Conservation (phyloP, 805 yeast species). For the Candida hungchunana region DNA sequence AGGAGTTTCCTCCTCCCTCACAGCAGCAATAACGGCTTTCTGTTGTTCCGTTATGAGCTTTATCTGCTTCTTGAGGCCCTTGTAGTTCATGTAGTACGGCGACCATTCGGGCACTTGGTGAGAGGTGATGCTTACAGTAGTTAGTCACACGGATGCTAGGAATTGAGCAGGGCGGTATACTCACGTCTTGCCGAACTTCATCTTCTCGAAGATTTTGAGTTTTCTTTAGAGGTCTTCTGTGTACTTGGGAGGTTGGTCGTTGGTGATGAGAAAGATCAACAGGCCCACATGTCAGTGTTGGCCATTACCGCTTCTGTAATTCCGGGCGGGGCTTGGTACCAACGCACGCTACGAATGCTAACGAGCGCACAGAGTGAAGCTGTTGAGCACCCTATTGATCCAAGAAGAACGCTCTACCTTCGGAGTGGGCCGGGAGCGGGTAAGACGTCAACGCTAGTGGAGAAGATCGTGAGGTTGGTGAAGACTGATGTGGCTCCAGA, state of each 20-base stretch:
- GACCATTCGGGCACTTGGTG: constrained; percentile 95
- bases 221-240: background rate
- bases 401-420: constrained; percentile 42
- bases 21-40: constrained; percentile 23
- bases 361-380: constrained; percentile 46
- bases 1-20: constrained; percentile 18
- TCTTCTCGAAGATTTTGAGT: constrained; percentile 2
- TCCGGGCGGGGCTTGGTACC: too few species aligned
- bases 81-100: constrained; percentile 77
- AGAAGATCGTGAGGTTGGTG: constrained; percentile 47
- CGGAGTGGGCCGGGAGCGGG: constrained; percentile 77
- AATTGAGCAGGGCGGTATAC: too few species aligned
- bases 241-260: too few species aligned
- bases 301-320: too few species aligned
- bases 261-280: too few species aligned
- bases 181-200: constrained; percentile 27
- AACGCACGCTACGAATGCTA: too few species aligned
- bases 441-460: constrained; percentile 56
- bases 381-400: constrained; percentile 37
- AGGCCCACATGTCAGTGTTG: too few species aligned
- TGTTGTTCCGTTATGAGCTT: constrained; percentile 53
- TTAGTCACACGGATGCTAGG: too few species aligned
- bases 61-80: constrained; percentile 74
- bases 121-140: constrained; percentile 49
- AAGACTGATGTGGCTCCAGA: constrained; percentile 39